phyloP scores from a whole-genome alignment of 83 land plant species.

The Thuja plicata region DNA sequence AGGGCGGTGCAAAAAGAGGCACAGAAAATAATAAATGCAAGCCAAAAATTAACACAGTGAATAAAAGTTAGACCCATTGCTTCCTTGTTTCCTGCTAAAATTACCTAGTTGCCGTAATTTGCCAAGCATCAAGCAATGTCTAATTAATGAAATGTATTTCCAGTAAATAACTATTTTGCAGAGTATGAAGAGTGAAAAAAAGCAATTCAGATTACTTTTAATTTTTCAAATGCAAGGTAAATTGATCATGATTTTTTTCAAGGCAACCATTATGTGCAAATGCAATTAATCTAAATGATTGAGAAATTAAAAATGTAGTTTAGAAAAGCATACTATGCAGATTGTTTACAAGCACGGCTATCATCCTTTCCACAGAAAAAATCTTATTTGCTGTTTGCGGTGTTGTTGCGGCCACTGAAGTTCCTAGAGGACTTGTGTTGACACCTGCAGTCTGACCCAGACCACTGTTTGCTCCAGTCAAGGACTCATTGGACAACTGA shows the following conservation, averaged over 20 bases:
- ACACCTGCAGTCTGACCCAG: constrained; percentile 39
- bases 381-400: constrained; percentile 64
- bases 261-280: not conserved
- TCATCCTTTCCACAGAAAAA: constrained; percentile 93
- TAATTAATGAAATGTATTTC: not conserved
- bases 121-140: not conserved
- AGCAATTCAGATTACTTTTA: not conserved
- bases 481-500: constrained; percentile 68
- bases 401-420: constrained; percentile 18
- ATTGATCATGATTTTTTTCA: not conserved
- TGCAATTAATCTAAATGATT: not conserved
- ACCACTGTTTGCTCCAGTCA: constrained; percentile 43
- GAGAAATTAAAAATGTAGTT: not conserved
- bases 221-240: not conserved
- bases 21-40: not conserved
- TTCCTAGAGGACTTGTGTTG: constrained; percentile 12
- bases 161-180: not conserved
- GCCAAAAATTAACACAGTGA: not conserved
- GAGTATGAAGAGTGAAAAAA: not conserved
- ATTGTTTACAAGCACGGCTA: constrained; percentile 74
- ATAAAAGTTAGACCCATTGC: not conserved
- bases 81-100: not conserved
- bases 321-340: constrained; percentile 67
- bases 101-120: not conserved
- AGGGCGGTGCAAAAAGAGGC: not conserved